Conservation (phyloP, 148 eudicot species). For the Camellia sinensis region DNA sequence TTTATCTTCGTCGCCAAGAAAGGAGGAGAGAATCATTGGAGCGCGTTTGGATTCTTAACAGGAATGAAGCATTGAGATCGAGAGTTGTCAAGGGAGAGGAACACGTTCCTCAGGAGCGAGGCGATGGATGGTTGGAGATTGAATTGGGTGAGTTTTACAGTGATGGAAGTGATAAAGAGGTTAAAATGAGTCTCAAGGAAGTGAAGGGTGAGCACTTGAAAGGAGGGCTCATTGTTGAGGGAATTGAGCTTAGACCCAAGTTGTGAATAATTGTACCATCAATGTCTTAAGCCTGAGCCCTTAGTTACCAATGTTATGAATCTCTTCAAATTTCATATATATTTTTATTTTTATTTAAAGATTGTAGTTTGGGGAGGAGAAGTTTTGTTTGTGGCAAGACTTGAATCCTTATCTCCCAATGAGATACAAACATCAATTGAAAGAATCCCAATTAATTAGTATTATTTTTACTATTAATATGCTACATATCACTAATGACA, state of each 20-base stretch:
- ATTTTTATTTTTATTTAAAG: too few species aligned
- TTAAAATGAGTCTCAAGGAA: slow-evolving; percentile 50
- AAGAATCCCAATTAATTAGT: too few species aligned
- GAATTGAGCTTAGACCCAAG: slow-evolving; percentile 46
- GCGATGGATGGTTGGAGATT: slow-evolving; percentile 50
- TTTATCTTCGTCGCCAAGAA: slow-evolving; percentile 23
- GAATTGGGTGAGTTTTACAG: slow-evolving; percentile 26
- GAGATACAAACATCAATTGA: too few species aligned
- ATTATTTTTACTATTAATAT: too few species aligned
- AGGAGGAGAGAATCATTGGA: slow-evolving; percentile 13
- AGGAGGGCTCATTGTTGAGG: slow-evolving; percentile 50
- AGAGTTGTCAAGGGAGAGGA: slow-evolving; percentile 20
- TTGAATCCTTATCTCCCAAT: too few species aligned
- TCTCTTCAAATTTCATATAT: too few species aligned
- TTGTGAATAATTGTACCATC: not conserved
- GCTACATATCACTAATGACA: too few species aligned
- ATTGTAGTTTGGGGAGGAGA: too few species aligned
- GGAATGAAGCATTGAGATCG: slow-evolving; percentile 20
- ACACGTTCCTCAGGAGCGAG: slow-evolving; percentile 17
- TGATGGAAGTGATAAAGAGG: slow-evolving; percentile 17
- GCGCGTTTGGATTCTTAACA: slow-evolving; percentile 20
- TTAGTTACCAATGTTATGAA: too few species aligned
- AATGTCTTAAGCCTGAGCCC: too few species aligned
- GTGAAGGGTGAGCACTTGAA: slow-evolving; percentile 42
- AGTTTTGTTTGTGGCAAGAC: too few species aligned